Base-by-base conservation (phyloP, 2,329 filamentous ascomycete genomes). In the Aspergillus sp. region DNA sequence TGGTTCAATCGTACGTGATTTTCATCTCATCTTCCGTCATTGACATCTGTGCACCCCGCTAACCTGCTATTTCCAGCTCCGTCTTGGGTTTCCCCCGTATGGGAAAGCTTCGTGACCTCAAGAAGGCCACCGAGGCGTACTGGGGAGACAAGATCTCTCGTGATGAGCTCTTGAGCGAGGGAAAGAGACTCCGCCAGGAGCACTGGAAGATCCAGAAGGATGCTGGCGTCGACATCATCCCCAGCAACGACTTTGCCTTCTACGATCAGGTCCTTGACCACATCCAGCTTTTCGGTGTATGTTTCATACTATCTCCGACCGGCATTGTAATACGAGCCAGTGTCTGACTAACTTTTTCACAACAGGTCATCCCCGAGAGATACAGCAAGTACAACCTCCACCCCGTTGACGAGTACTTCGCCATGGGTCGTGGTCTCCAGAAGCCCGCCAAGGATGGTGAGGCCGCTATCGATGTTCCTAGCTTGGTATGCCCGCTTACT, bases 201-300 rank as follows among this genome's bases (percentile, higher is more conserved):
- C 95, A 99, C 88, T 99, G 95, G 95, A 92, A 96, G 84, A 96
- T 99, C 82, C 95, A 99, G 86, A 94, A 99, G 86, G 88, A 96
- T 81, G 95, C 95, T 69, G 95, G 95, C 76, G 93, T 98, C 80
- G 91, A 97, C 77, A 85, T 95, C 82, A 97, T 99, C 77, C 95
- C 95, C 79, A 96, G 91, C 90, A 99, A 99, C 80, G 95, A 99
- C 87, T 99, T 99, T 77, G 92, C 95, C 70, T 92, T 92, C 83
- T 99, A 99, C 82, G 94, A 98, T 80, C 94, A 98, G 78, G 91
- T 98, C 74, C 89, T 98, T 66, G 90, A 92, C 82, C 94, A 98
- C 85, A 98, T 97, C 80, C 93, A 97, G 85, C 89, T 96, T 81
- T 97, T 97, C 79, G 92, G 91, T 79, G 91, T 94, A 87, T 78